Evolutionary conservation across 306 rosid species (phyloP).

Genomic region (Potentilla sterilis): DNA sequence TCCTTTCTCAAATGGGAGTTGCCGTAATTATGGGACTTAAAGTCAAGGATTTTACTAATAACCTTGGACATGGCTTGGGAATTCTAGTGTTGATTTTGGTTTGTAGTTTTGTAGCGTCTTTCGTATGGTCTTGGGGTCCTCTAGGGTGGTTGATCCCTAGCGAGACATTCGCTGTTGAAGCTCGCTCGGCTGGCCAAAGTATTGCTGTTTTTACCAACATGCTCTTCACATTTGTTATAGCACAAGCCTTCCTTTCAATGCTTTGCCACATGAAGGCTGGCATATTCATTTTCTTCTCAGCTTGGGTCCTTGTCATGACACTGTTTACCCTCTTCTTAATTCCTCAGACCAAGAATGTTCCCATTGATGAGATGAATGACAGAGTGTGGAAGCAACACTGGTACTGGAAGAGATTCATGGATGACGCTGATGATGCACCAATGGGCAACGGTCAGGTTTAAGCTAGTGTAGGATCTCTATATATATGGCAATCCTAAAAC

Average conservation of each 20-base stretch:
- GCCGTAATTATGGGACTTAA: conserved; percentile 47
- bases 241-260: conserved; percentile 60
- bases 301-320: conserved; percentile 45
- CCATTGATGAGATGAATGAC: conserved; percentile 57
- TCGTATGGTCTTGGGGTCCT: conserved; percentile 79
- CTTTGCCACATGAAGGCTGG: conserved; percentile 48
- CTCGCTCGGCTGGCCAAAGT: conserved; percentile 59
- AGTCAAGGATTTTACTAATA: conserved; percentile 32
- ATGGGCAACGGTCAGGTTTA: no score
- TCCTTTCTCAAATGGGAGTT: conserved; percentile 48
- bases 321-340: conserved; percentile 33
- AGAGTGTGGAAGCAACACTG: conserved; percentile 52
- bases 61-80: conserved; percentile 25
- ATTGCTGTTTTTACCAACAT: conserved; percentile 48
- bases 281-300: conserved; percentile 55
- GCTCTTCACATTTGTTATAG: conserved; percentile 62
- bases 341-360: conserved; percentile 56
- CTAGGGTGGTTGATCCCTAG: conserved; percentile 69
- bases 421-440: not conserved
- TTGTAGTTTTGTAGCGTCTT: conserved; percentile 8
- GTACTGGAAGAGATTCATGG: conserved; percentile 53
- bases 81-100: conserved; percentile 2
- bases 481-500: no score
- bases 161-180: conserved; percentile 52
- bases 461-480: no score